Percentiles rank a stretch among this genome's conserved stretches.
These are phyloP conservation scores for Akanthomyces dipterigenus DNA, from an alignment of 2,329 filamentous ascomycete species.

Conservation along the genomic window DNA sequence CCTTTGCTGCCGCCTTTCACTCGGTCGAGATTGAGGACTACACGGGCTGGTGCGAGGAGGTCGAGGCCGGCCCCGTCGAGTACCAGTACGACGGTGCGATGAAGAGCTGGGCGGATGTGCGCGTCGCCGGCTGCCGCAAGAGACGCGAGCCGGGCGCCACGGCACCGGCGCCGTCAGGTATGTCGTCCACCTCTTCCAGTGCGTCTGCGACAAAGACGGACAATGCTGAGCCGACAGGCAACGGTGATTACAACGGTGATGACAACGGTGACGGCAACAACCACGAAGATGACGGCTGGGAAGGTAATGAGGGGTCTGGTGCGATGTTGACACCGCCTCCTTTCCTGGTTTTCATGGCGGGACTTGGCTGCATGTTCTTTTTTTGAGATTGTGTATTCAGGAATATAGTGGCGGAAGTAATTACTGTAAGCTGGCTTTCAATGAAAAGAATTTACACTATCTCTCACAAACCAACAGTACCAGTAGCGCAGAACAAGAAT, in stretches of 20 bases:
- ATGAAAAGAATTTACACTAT: too few relatives aligned
- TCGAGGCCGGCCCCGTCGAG: slow-evolving; percentile 15
- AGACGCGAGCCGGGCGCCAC: slow-evolving; percentile 13
- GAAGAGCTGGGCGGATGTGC: slow-evolving; percentile 23
- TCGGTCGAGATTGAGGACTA: slow-evolving; percentile 24
- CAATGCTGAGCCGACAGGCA: slow-evolving; percentile 5
- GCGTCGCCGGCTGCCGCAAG: slow-evolving; percentile 22
- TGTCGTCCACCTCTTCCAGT: neutral
- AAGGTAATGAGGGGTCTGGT: neutral
- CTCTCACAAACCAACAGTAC: too few relatives aligned
- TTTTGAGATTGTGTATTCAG: neutral
- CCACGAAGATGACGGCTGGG: neutral
- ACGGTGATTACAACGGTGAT: neutral
- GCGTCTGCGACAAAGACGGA: neutral
- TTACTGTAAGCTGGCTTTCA: neutral
- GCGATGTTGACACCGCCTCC: neutral
- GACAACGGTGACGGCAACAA: neutral
- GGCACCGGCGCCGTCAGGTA: slow-evolving; percentile 6
- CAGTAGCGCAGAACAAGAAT: too few relatives aligned
- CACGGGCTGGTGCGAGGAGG: slow-evolving; percentile 21
- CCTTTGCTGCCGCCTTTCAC: slow-evolving; percentile 21
- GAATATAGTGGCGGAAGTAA: neutral
- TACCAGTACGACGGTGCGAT: slow-evolving; percentile 24
- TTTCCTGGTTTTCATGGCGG: neutral
- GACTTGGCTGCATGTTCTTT: neutral